Evolutionary conservation across 2,329 filamentous ascomycete genomes (phyloP).

Genomic region (Bipolaris bicolor): DNA sequence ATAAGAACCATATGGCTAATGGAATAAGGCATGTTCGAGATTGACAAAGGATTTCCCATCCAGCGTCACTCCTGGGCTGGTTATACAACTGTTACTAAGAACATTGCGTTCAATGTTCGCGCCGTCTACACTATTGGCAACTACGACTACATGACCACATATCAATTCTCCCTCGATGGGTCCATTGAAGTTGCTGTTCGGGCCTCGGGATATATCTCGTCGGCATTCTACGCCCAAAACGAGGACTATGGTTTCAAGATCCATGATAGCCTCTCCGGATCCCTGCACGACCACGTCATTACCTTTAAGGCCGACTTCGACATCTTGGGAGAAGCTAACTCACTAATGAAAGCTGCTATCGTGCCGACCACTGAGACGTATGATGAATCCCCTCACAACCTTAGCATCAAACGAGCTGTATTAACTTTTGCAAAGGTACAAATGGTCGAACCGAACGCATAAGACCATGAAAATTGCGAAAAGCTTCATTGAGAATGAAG

Average conservation of each 20-base stretch:
- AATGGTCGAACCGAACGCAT: background rate
- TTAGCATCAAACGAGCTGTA: background rate
- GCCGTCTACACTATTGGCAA: conserved; percentile 1
- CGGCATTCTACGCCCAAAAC: background rate
- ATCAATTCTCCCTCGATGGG: conserved; percentile 1
- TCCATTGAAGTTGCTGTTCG: conserved; percentile 1
- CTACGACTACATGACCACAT: conserved; percentile 3
- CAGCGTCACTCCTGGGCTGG: conserved; percentile 3
- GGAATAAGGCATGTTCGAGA: background rate
- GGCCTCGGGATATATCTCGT: background rate
- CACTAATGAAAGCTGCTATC: background rate
- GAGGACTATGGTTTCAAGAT: conserved; percentile 3
- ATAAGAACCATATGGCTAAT: background rate
- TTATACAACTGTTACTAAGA: background rate
- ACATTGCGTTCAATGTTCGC: background rate
- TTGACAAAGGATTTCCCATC: conserved; percentile 1
- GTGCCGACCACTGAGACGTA: background rate
- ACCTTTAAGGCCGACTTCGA: conserved; percentile 3
- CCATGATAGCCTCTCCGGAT: conserved; percentile 1
- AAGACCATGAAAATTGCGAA: background rate
- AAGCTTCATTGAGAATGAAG: conserved; percentile 1
- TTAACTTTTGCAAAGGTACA: background rate
- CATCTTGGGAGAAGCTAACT: background rate
- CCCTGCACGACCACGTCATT: conserved; percentile 1
- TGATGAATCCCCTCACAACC: background rate